Conservation (phyloP, 2,329 filamentous ascomycete genomes). For the Fusarium brachygibbosum region DNA sequence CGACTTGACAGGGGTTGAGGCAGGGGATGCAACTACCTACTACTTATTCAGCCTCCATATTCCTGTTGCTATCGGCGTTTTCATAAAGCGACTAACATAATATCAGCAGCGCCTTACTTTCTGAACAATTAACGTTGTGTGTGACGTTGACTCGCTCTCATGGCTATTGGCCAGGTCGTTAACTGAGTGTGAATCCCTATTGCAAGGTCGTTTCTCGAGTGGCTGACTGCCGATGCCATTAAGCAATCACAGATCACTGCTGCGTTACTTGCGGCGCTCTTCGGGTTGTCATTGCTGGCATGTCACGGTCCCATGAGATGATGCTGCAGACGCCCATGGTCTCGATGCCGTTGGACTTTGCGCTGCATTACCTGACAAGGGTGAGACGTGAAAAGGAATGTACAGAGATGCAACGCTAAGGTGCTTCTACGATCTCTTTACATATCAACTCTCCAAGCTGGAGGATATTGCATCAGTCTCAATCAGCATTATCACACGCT, state of each 20-base stretch:
- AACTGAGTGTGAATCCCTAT: constrained; percentile 11
- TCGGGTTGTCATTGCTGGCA: constrained; percentile 9
- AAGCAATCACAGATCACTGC: constrained; percentile 11
- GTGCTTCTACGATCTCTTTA: constrained; percentile 20
- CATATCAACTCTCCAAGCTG: constrained; percentile 14
- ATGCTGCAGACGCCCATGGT: constrained; percentile 31
- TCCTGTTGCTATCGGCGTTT: constrained; percentile 35
- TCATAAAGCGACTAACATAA: constrained; percentile 17
- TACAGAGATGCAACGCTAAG: constrained; percentile 14
- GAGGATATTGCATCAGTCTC: neutral
- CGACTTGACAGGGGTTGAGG: constrained; percentile 30
- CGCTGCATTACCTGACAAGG: constrained; percentile 29
- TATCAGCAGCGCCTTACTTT: constrained; percentile 24
- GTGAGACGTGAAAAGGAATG: constrained; percentile 17
- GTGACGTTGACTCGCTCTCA: constrained; percentile 13
- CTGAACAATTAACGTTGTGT: constrained; percentile 13
- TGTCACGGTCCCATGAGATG: constrained; percentile 24
- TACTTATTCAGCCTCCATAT: constrained; percentile 27
- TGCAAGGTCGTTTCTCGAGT: constrained; percentile 14
- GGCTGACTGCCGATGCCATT: constrained; percentile 24
- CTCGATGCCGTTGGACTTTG: constrained; percentile 43
- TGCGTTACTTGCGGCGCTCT: constrained; percentile 19
- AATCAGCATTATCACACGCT: neutral
- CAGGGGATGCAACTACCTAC: constrained; percentile 17
- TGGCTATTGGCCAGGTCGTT: constrained; percentile 17